phyloP scores from a whole-genome alignment of 2,329 filamentous ascomycete species.

The Alternaria incomplexa region DNA sequence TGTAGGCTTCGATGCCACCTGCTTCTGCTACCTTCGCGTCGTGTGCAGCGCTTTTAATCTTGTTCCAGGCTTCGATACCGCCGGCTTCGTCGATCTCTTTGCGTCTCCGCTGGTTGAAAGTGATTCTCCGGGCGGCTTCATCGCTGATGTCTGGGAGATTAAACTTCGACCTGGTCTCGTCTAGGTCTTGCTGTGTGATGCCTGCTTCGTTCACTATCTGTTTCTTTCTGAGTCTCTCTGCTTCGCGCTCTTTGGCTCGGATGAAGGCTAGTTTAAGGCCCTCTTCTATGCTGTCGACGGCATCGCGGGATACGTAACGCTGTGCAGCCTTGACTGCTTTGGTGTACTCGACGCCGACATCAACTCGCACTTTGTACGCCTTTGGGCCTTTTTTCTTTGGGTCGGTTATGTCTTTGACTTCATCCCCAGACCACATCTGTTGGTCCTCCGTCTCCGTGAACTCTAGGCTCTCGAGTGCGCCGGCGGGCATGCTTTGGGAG shows the following conservation, averaged over 20 bases:
- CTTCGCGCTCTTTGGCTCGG: constrained; percentile 23
- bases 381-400: constrained; percentile 5
- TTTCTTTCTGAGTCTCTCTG: constrained; percentile 5
- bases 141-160: constrained; percentile 18
- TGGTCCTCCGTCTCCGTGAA: constrained; percentile 13
- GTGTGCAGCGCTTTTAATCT: constrained; percentile 6
- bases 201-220: constrained; percentile 1
- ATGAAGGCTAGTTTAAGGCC: constrained; percentile 34
- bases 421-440: constrained; percentile 17
- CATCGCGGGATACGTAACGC: constrained; percentile 21
- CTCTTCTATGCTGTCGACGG: constrained; percentile 32
- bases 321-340: constrained; percentile 21
- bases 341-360: constrained; percentile 21
- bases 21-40: constrained; percentile 13
- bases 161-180: constrained; percentile 15
- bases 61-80: constrained; percentile 22
- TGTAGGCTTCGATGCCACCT: constrained; percentile 18
- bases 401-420: background rate
- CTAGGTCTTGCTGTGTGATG: constrained; percentile 20
- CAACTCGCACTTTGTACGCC: background rate
- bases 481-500: background rate
- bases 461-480: constrained; percentile 2
- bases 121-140: constrained; percentile 9
- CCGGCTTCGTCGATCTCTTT: constrained; percentile 23
- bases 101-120: constrained; percentile 19